Conservation (phyloP, 2,329 filamentous ascomycete species). For the Penicillium psychrosexuale region DNA sequence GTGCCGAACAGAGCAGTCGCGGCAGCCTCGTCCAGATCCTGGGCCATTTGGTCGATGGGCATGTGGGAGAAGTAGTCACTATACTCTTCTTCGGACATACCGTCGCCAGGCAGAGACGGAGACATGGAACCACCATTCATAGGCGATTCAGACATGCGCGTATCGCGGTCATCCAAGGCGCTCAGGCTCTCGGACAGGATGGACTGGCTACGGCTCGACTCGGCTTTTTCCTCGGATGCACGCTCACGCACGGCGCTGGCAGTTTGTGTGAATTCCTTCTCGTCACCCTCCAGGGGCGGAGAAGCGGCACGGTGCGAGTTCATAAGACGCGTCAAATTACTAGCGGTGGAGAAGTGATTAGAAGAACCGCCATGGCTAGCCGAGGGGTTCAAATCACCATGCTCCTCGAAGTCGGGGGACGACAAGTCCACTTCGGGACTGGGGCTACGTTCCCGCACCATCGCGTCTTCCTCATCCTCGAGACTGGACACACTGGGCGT, state of each 20-base stretch:
- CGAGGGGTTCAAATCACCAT: conserved; percentile 54
- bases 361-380: conserved; percentile 59
- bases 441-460: conserved; percentile 64
- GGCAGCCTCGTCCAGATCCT: conserved; percentile 35
- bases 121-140: conserved; percentile 33
- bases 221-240: conserved; percentile 39
- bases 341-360: conserved; percentile 52
- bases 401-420: conserved; percentile 76
- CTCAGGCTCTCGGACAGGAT: conserved; percentile 46
- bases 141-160: conserved; percentile 30
- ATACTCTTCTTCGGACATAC: conserved; percentile 32
- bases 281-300: conserved; percentile 87
- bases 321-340: conserved; percentile 56
- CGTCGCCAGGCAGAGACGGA: conserved; percentile 29
- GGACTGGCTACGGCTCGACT: conserved; percentile 31
- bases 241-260: conserved; percentile 74
- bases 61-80: conserved; percentile 38
- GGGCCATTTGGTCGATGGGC: conserved; percentile 23
- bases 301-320: conserved; percentile 72
- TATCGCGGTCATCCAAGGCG: conserved; percentile 28
- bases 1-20: conserved; percentile 40
- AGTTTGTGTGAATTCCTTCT: conserved; percentile 95
- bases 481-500: conserved; percentile 78
- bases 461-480: conserved; percentile 66
- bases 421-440: conserved; percentile 93